A percentile compares a stretch with the other conserved stretches of the same genome.
Evolutionary conservation across 2,329 filamentous ascomycete species (phyloP).

Genomic region (Dichotomopilus funicola): DNA sequence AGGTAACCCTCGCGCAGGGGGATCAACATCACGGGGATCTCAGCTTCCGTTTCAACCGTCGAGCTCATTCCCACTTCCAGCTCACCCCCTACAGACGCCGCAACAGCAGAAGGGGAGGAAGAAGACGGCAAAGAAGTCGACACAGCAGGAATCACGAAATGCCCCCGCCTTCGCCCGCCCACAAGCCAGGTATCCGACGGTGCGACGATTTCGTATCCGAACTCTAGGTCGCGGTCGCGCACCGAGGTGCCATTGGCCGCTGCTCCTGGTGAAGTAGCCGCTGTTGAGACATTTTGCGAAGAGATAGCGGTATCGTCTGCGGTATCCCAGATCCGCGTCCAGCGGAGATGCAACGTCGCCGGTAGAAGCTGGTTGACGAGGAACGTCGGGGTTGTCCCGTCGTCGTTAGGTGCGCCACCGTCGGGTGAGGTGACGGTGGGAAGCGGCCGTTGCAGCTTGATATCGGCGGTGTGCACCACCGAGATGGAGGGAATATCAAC

Average conservation of each 20-base stretch:
- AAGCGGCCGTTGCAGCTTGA: constrained; percentile 45
- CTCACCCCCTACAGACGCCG: neutral
- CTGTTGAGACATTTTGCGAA: constrained; percentile 17
- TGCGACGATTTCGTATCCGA: constrained; percentile 75
- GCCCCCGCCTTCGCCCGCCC: constrained; percentile 71
- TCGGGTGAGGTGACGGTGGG: constrained; percentile 26
- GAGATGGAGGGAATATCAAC: constrained; percentile 82
- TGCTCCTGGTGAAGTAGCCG: neutral
- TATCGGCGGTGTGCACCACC: constrained; percentile 72
- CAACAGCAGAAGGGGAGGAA: constrained; percentile 13
- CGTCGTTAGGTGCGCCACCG: constrained; percentile 20
- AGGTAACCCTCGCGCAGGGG: constrained; percentile 72
- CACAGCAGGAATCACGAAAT: constrained; percentile 56
- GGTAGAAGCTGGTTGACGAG: constrained; percentile 59
- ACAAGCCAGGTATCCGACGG: constrained; percentile 73
- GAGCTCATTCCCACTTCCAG: constrained; percentile 27
- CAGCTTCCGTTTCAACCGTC: constrained; percentile 43
- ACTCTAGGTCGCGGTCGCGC: constrained; percentile 52
- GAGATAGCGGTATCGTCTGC: too few relatives aligned
- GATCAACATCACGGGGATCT: constrained; percentile 68
- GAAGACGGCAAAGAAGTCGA: neutral
- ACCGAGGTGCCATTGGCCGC: neutral
- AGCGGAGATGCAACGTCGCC: constrained; percentile 55
- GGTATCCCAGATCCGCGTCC: constrained; percentile 58
- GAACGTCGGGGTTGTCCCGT: constrained; percentile 38